These are phyloP conservation scores for Talaromyces borbonicus DNA, from an alignment of 495 filamentous ascomycete species.

Conservation along the genomic window DNA sequence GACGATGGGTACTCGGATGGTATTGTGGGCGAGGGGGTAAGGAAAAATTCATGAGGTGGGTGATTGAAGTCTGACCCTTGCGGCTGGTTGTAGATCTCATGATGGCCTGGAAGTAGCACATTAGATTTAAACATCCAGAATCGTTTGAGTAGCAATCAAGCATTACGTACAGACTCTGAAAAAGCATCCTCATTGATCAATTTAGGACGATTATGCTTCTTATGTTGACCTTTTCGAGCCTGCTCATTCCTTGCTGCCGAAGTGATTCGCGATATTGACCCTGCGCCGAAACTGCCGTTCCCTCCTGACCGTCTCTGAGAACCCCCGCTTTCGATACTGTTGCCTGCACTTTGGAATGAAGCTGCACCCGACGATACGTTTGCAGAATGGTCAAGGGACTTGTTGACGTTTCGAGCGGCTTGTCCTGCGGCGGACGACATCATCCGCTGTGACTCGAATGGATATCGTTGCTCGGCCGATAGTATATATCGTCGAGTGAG, in stretches of 20 bases:
- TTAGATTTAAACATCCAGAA: conserved; percentile 5
- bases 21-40: conserved; percentile 67
- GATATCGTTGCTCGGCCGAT: background rate
- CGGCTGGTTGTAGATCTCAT: conserved; percentile 77
- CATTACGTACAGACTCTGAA: conserved; percentile 59
- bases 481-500: background rate
- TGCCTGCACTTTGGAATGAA: conserved; percentile 26
- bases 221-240: conserved; percentile 63
- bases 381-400: conserved; percentile 30
- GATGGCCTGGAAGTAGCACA: conserved; percentile 42
- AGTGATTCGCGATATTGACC: conserved; percentile 42
- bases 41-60: conserved; percentile 88
- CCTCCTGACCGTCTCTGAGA: conserved; percentile 52
- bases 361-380: conserved; percentile 28
- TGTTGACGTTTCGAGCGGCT: conserved; percentile 26
- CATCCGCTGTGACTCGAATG: conserved; percentile 12
- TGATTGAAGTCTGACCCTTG: conserved; percentile 92
- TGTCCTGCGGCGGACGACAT: conserved; percentile 44
- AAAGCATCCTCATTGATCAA: conserved; percentile 69
- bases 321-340: conserved; percentile 36
- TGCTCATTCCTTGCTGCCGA: conserved; percentile 62
- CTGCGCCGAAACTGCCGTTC: conserved; percentile 54
- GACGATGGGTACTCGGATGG: conserved; percentile 43
- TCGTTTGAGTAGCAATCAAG: conserved; percentile 1
- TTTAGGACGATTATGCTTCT: conserved; percentile 43